Conservation (phyloP, 805 yeast genomes). For the Limtongozyma cylindracea region DNA sequence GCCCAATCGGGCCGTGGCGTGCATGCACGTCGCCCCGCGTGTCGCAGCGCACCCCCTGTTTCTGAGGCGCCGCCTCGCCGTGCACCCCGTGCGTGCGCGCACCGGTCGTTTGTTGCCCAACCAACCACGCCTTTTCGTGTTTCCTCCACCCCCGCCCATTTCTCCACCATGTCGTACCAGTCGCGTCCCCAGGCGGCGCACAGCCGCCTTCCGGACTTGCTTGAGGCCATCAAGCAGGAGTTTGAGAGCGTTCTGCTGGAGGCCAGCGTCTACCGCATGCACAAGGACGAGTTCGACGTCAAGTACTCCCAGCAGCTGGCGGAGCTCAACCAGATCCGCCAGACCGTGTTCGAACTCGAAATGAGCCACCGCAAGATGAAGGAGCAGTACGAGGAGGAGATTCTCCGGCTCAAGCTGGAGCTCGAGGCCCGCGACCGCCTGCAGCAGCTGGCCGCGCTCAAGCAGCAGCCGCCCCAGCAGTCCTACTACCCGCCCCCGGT, state of each 20-base stretch:
- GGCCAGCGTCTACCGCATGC: slow-evolving; percentile 65
- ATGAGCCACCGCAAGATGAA: slow-evolving; percentile 86
- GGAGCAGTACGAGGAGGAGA: slow-evolving; percentile 89
- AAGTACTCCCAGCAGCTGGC: slow-evolving; percentile 79
- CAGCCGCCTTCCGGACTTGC: slow-evolving; percentile 49
- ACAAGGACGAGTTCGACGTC: slow-evolving; percentile 79
- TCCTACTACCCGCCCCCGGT: slow-evolving; percentile 10
- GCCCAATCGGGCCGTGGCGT: no score
- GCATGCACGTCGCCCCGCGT: no score
- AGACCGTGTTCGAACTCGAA: slow-evolving; percentile 83
- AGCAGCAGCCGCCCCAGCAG: slow-evolving; percentile 14
- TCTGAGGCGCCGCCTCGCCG: no score
- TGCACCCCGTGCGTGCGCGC: no score
- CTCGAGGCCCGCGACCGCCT: slow-evolving; percentile 58
- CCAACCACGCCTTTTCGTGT: no score
- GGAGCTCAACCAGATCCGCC: slow-evolving; percentile 84
- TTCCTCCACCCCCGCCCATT: no score
- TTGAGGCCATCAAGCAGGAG: slow-evolving; percentile 84
- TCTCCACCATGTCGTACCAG: no score
- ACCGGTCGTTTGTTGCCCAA: no score
- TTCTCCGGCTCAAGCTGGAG: slow-evolving; percentile 62
- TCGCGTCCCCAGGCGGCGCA: no score
- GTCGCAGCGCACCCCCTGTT: no score
- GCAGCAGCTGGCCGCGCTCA: no score
- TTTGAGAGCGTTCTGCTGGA: slow-evolving; percentile 68